Evolutionary conservation across 768 basidiomycete species (phyloP).

Genomic region (Suillus clintonianus): DNA sequence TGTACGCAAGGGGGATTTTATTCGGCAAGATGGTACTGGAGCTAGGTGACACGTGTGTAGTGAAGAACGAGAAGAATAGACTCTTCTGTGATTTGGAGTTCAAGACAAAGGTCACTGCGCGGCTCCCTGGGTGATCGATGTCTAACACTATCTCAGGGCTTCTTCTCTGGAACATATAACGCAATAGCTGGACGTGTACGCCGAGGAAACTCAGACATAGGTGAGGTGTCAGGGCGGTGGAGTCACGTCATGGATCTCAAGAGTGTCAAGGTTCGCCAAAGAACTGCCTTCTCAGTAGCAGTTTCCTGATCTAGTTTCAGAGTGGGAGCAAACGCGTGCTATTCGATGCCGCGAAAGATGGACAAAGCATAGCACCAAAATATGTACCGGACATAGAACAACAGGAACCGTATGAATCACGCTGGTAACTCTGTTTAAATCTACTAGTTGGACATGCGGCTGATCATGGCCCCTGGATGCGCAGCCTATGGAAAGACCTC

Average conservation of each 20-base stretch:
- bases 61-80: constrained; percentile 79
- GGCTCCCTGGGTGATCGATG: background rate
- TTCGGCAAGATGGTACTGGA: constrained; percentile 97
- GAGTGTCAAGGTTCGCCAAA: constrained; percentile 54
- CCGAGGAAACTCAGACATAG: constrained; percentile 62
- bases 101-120: constrained; percentile 81
- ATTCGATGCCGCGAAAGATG: constrained; percentile 83
- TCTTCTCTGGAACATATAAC: constrained; percentile 97
- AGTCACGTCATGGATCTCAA: constrained; percentile 87
- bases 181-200: constrained; percentile 81
- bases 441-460: background rate
- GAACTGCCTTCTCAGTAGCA: background rate
- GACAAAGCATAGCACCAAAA: constrained; percentile 74
- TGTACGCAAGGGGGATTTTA: constrained; percentile 87
- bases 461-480: background rate
- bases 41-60: constrained; percentile 85
- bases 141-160: constrained; percentile 56
- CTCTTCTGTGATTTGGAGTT: constrained; percentile 87
- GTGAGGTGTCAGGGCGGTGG: constrained; percentile 92
- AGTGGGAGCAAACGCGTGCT: constrained; percentile 70
- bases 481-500: constrained; percentile 78
- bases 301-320: constrained; percentile 34
- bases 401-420: constrained; percentile 90
- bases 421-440: constrained; percentile 51
- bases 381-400: constrained; percentile 82